Conservation (phyloP, 2,329 filamentous ascomycete species). For the Ascosphaera apis region DNA sequence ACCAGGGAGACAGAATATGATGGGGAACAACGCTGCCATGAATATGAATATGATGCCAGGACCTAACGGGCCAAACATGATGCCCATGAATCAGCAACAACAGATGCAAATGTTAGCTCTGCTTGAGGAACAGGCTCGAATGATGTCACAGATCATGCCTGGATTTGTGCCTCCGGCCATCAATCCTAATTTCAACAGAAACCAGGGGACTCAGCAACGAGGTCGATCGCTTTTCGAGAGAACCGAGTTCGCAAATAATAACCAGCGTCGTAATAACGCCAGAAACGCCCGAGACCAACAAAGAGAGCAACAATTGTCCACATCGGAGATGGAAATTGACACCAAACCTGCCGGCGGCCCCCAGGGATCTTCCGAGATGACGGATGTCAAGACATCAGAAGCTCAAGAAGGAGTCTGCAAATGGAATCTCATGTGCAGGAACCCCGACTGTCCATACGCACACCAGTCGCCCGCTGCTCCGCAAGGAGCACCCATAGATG, state of each 20-base stretch:
- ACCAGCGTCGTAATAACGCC: constrained; percentile 8
- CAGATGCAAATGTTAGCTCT: constrained; percentile 53
- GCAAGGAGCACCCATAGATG: constrained; percentile 52
- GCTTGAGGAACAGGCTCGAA: constrained; percentile 66
- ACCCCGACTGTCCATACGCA: constrained; percentile 74
- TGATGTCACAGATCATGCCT: constrained; percentile 53
- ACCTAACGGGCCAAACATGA: constrained; percentile 24
- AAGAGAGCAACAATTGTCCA: constrained; percentile 5
- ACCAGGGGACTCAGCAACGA: constrained; percentile 17
- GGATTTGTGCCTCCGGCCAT: constrained; percentile 30
- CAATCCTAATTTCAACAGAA: constrained; percentile 29
- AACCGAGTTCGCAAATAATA: no score
- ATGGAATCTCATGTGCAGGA: constrained; percentile 73
- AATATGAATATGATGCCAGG: no score
- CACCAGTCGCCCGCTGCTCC: constrained; percentile 85
- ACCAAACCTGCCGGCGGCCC: constrained; percentile 20
- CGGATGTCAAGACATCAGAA: no score
- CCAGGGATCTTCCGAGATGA: no score
- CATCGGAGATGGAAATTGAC: constrained; percentile 13
- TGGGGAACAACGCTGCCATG: constrained; percentile 12
- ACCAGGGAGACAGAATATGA: constrained; percentile 17
- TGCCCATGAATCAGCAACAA: constrained; percentile 40
- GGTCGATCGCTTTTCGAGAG: constrained; percentile 53
- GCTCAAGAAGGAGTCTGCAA: constrained; percentile 70
- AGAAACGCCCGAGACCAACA: constrained; percentile 8